These are phyloP conservation scores for Moesziomyces sp. DNA, from an alignment of 1,284 basidiomycete genomes.

Conservation along the genomic window DNA sequence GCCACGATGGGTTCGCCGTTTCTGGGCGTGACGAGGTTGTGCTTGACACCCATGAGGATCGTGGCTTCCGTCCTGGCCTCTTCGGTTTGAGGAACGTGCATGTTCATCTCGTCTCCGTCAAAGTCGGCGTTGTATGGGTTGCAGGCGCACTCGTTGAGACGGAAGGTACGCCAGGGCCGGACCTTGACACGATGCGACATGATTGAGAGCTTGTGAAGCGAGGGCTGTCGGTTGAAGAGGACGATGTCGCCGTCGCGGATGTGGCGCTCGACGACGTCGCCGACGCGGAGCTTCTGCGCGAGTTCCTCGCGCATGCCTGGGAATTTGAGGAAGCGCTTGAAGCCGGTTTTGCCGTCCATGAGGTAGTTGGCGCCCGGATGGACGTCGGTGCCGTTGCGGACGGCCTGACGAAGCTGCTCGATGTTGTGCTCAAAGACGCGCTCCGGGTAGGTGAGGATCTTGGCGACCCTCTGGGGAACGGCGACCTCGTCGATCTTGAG, in stretches of 20 bases:
- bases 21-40: slow-evolving; percentile 83
- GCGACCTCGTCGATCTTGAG: slow-evolving; percentile 87
- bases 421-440: slow-evolving; percentile 94
- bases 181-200: slow-evolving; percentile 98
- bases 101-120: slow-evolving; percentile 99
- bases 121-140: slow-evolving; percentile 99
- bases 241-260: slow-evolving; percentile 96
- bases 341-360: slow-evolving; percentile 76
- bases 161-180: slow-evolving; percentile 95
- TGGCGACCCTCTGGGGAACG: slow-evolving; percentile 94
- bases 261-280: slow-evolving; percentile 93
- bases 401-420: slow-evolving; percentile 78
- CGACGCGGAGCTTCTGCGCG: slow-evolving; percentile 81
- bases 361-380: slow-evolving; percentile 95
- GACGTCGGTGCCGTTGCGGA: slow-evolving; percentile 88
- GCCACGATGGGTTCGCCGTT: slow-evolving; percentile 67
- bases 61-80: slow-evolving; percentile 97
- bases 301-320: slow-evolving; percentile 60
- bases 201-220: slow-evolving; percentile 82
- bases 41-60: slow-evolving; percentile 96
- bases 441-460: slow-evolving; percentile 95
- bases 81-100: slow-evolving; percentile 97
- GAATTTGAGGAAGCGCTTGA: slow-evolving; percentile 74
- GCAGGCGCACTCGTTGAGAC: slow-evolving; percentile 98
- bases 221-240: slow-evolving; percentile 98